These are phyloP conservation scores for Alectoria sarmentosa DNA, from an alignment of 495 filamentous ascomycete genomes.

Conservation along the genomic window DNA sequence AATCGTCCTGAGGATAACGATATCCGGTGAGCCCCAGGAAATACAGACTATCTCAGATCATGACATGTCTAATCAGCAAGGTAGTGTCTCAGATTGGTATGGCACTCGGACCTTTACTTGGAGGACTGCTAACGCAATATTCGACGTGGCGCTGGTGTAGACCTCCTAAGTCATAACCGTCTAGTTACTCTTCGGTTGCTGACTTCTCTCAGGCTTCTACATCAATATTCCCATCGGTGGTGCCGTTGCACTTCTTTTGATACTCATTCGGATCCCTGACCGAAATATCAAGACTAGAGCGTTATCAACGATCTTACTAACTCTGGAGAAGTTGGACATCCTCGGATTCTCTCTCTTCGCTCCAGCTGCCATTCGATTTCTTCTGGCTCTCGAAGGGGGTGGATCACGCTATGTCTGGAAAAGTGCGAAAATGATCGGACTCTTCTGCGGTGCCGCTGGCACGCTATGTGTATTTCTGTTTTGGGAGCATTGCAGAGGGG, in stretches of 20 bases:
- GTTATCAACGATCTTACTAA: constrained; percentile 28
- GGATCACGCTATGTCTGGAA: constrained; percentile 39
- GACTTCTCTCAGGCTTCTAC: constrained; percentile 47
- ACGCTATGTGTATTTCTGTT: constrained; percentile 37
- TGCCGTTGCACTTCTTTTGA: constrained; percentile 39
- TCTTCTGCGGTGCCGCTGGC: constrained; percentile 45
- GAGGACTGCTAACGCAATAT: constrained; percentile 51
- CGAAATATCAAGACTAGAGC: constrained; percentile 36
- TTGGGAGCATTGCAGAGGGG: constrained; percentile 43
- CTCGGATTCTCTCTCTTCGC: constrained; percentile 41
- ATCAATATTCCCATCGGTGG: constrained; percentile 57
- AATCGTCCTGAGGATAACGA: constrained; percentile 33
- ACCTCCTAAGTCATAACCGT: constrained; percentile 15
- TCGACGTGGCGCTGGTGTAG: constrained; percentile 49
- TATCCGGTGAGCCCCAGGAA: constrained; percentile 19
- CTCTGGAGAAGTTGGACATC: constrained; percentile 37
- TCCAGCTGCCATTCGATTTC: constrained; percentile 38
- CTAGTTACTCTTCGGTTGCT: constrained; percentile 13
- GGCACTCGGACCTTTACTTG: constrained; percentile 48
- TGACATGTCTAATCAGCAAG: not conserved
- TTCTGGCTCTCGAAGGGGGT: constrained; percentile 46
- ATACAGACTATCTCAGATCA: not conserved
- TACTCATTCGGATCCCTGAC: constrained; percentile 45
- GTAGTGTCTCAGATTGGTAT: constrained; percentile 33
- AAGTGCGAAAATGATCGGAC: constrained; percentile 39